phyloP scores from a whole-genome alignment of 2,329 filamentous ascomycete genomes.

The Ramularia collo-cygni region DNA sequence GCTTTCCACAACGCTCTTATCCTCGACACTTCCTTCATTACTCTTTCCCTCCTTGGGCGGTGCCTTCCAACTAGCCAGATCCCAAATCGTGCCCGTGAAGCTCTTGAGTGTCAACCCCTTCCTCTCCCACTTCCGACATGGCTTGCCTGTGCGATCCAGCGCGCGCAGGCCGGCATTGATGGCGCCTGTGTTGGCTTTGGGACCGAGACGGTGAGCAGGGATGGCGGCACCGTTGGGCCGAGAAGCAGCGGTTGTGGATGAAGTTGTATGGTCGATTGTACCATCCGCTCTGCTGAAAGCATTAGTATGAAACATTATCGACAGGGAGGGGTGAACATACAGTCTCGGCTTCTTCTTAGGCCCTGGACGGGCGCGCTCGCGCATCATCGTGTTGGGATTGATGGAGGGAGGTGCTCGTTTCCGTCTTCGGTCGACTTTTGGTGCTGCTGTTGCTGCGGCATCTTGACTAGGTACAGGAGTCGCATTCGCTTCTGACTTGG shows the following conservation, averaged over 20 bases:
- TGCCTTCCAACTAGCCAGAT: conserved; percentile 74
- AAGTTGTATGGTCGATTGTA: conserved; percentile 37
- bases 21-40: conserved; percentile 47
- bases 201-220: conserved; percentile 71
- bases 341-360: conserved; percentile 94
- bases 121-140: conserved; percentile 85
- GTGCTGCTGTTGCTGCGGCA: no score
- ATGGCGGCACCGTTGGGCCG: conserved; percentile 27
- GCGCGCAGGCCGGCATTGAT: conserved; percentile 96
- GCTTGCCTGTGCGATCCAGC: conserved; percentile 84
- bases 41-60: conserved; percentile 49
- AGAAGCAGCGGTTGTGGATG: conserved; percentile 25
- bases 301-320: conserved; percentile 18
- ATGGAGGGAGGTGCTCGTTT: conserved; percentile 32
- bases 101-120: conserved; percentile 80
- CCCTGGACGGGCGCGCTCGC: conserved; percentile 66
- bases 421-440: conserved; percentile 44
- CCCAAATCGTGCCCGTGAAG: conserved; percentile 83
- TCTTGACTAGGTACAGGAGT: no score
- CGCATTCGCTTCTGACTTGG: no score
- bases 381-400: conserved; percentile 41
- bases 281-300: conserved; percentile 43
- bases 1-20: conserved; percentile 39
- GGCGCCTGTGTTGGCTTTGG: conserved; percentile 92
- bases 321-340: conserved; percentile 51